These are phyloP conservation scores for Pulveroboletus sp. DNA, from an alignment of 768 basidiomycete species.

Conservation along the genomic window DNA sequence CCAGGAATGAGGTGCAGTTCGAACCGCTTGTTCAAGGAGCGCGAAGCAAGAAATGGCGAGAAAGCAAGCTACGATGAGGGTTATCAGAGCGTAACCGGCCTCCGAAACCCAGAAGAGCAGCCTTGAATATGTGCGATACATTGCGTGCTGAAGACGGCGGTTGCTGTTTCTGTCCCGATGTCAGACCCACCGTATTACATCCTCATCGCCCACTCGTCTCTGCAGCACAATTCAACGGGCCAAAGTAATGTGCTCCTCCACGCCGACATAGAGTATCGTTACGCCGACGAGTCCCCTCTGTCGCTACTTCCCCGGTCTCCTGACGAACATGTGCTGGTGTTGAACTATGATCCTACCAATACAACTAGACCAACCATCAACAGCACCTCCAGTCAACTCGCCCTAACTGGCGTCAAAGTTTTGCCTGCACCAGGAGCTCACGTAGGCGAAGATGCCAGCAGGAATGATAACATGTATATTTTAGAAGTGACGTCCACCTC, in stretches of 20 bases:
- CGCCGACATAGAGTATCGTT: constrained; percentile 76
- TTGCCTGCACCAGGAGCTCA: constrained; percentile 72
- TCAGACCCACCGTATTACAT: constrained; percentile 58
- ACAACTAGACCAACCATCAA: constrained; percentile 42
- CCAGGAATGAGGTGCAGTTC: constrained; percentile 57
- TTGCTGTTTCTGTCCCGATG: not conserved
- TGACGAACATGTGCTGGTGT: constrained; percentile 68
- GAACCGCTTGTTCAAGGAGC: constrained; percentile 67
- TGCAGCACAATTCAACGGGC: constrained; percentile 34
- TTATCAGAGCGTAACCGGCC: constrained; percentile 48
- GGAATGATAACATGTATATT: constrained; percentile 71
- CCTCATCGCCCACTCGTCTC: constrained; percentile 55
- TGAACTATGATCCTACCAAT: constrained; percentile 57
- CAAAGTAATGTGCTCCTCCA: constrained; percentile 44
- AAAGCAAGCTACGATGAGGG: constrained; percentile 47
- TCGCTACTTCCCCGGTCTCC: constrained; percentile 54
- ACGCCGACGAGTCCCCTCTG: constrained; percentile 72
- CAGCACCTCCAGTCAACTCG: constrained; percentile 44
- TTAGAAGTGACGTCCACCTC: constrained; percentile 54
- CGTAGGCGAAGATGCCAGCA: constrained; percentile 41
- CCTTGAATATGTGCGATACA: constrained; percentile 33
- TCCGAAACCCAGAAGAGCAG: constrained; percentile 49
- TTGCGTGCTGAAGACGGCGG: not conserved
- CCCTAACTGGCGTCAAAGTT: constrained; percentile 56
- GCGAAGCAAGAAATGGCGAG: constrained; percentile 59